Conservation (phyloP, 768 basidiomycete species). For the Lactarius psammicola region DNA sequence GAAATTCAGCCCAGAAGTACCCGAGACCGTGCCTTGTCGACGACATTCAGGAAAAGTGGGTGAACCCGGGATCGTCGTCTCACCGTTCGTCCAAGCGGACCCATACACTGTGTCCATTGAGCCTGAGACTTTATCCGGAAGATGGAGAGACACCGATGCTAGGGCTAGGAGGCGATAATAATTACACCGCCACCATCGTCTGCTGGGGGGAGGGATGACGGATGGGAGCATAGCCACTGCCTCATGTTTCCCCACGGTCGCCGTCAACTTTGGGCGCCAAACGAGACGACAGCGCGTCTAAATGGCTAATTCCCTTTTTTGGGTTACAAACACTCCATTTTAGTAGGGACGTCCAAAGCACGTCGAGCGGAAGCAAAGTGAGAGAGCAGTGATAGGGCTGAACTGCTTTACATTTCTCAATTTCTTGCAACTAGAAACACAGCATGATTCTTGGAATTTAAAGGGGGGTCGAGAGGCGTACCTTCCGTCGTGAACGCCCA, state of each 20-base stretch:
- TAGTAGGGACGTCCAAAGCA: background rate
- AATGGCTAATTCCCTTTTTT: constrained; percentile 6
- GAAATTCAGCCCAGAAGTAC: background rate
- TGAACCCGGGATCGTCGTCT: background rate
- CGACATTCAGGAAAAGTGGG: background rate
- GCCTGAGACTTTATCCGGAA: background rate
- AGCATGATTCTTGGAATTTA: constrained; percentile 2
- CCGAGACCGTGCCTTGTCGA: background rate
- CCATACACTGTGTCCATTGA: background rate
- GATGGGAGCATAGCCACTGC: constrained; percentile 4
- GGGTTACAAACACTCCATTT: background rate
- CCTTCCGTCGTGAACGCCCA: constrained; percentile 2
- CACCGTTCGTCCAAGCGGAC: background rate
- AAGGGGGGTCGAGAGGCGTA: constrained; percentile 5
- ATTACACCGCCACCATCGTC: background rate
- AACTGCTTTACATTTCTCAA: constrained; percentile 1
- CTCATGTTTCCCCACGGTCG: constrained; percentile 1
- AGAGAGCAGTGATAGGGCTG: background rate
- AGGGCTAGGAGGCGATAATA: background rate
- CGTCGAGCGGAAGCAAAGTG: background rate
- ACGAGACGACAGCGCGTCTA: constrained; percentile 4
- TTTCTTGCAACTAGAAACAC: constrained; percentile 1
- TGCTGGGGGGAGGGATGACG: background rate
- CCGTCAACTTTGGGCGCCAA: background rate
- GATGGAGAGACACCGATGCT: background rate